phyloP scores from a whole-genome alignment of 176 grass and related monocot genomes.

The Ananas comosus region DNA sequence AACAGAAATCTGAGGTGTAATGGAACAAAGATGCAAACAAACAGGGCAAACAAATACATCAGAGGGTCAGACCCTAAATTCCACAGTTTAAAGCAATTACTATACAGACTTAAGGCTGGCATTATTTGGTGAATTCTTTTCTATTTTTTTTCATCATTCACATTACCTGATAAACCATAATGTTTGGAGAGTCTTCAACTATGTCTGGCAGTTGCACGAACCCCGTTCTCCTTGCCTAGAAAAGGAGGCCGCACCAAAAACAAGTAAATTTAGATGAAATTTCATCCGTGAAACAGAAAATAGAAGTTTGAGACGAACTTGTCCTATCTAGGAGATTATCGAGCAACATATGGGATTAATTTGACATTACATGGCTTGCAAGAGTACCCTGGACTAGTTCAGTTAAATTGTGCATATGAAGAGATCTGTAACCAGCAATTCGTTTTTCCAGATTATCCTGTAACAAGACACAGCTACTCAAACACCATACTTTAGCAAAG shows the following conservation, averaged over 20 bases:
- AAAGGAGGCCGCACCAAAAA: slow-evolving; percentile 20
- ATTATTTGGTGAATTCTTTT: too few relatives aligned
- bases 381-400: slow-evolving; percentile 71
- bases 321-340: not conserved
- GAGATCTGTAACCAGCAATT: slow-evolving; percentile 75
- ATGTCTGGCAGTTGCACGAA: slow-evolving; percentile 65
- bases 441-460: slow-evolving; percentile 75
- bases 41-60: not conserved
- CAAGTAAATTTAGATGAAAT: slow-evolving; percentile 7
- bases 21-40: not conserved
- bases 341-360: slow-evolving; percentile 11
- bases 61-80: not conserved
- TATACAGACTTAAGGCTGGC: too few relatives aligned
- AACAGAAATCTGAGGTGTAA: slow-evolving; percentile 41
- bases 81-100: too few relatives aligned
- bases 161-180: slow-evolving; percentile 79
- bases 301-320: not conserved
- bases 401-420: slow-evolving; percentile 88
- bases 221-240: slow-evolving; percentile 77
- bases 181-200: slow-evolving; percentile 72
- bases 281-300: not conserved
- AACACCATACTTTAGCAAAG: not conserved
- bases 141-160: not conserved
- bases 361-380: slow-evolving; percentile 58
- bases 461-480: slow-evolving; percentile 11